phyloP scores from a whole-genome alignment of 371 early-diverging fungal species.

The Mucor velutinosus region DNA sequence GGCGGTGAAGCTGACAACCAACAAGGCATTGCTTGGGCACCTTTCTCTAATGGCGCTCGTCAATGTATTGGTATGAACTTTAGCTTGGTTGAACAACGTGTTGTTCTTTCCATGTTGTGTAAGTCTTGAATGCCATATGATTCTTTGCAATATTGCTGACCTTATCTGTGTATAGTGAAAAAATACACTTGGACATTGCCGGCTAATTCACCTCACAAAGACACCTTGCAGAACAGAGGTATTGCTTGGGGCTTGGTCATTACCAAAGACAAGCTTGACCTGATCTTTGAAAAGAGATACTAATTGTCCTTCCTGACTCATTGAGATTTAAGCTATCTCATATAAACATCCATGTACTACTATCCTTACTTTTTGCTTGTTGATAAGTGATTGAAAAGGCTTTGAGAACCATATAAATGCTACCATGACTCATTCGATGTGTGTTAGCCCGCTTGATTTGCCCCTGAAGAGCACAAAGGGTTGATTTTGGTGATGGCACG shows the following conservation, averaged over 20 bases:
- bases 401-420: too few relatives aligned
- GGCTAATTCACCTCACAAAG: slow-evolving; percentile 16
- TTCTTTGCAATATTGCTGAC: background rate
- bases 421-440: too few relatives aligned
- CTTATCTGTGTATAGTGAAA: slow-evolving; percentile 12
- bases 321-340: background rate
- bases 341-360: background rate
- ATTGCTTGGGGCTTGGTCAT: slow-evolving; percentile 14
- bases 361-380: background rate
- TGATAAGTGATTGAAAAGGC: background rate
- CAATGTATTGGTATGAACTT: slow-evolving; percentile 61
- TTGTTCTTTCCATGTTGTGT: slow-evolving; percentile 45
- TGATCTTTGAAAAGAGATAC: slow-evolving; percentile 19
- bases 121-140: background rate
- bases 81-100: slow-evolving; percentile 52
- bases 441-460: background rate
- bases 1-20: slow-evolving; percentile 34
- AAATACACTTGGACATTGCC: slow-evolving; percentile 29
- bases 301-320: background rate
- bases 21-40: slow-evolving; percentile 42
- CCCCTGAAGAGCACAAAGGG: background rate
- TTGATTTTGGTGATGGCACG: background rate
- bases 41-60: slow-evolving; percentile 52
- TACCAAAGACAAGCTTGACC: slow-evolving; percentile 8
- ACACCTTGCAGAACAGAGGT: slow-evolving; percentile 17